Percentiles rank a stretch among this genome's conserved stretches.
Conservation (phyloP, 2,329 filamentous ascomycete species). For the Colletotrichum plurivorum region DNA sequence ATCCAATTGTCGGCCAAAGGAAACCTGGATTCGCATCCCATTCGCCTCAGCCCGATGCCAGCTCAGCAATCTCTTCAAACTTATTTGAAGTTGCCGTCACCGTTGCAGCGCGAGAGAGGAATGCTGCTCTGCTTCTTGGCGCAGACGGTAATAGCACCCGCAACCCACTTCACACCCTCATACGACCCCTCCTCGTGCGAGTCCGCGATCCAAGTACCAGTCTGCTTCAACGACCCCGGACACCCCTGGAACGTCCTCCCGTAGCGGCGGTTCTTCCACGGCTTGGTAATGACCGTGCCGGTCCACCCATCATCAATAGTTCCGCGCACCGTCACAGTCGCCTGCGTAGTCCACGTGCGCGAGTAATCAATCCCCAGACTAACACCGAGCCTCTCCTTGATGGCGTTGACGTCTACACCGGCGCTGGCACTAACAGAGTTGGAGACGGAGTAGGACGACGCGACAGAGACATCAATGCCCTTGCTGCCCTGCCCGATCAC, state of each 20-base stretch:
- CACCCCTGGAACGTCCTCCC: slow-evolving; percentile 21
- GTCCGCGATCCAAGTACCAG: slow-evolving; percentile 27
- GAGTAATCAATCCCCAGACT: slow-evolving; percentile 20
- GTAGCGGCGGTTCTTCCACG: slow-evolving; percentile 25
- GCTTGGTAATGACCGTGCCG: slow-evolving; percentile 18
- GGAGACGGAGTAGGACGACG: slow-evolving; percentile 9
- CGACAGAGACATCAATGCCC: slow-evolving; percentile 22
- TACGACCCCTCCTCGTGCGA: not conserved
- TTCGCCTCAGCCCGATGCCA: too few species aligned
- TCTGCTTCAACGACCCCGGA: slow-evolving; percentile 12
- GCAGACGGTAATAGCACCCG: slow-evolving; percentile 19
- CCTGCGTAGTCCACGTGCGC: slow-evolving; percentile 22
- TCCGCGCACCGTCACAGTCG: slow-evolving; percentile 13
- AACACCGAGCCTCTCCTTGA: slow-evolving; percentile 10
- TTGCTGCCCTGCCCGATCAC: slow-evolving; percentile 12
- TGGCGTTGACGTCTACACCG: slow-evolving; percentile 5
- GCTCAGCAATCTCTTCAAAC: too few species aligned
- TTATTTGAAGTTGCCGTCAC: slow-evolving; percentile 4
- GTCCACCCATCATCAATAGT: slow-evolving; percentile 6
- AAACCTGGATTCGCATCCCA: not conserved
- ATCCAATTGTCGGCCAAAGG: not conserved
- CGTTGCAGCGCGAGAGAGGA: slow-evolving; percentile 6
- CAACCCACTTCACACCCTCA: slow-evolving; percentile 3
- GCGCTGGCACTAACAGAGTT: slow-evolving; percentile 7
- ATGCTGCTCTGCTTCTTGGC: slow-evolving; percentile 4